phyloP scores from a whole-genome alignment of 257 asterid species.

The Solanum paucissectum region DNA sequence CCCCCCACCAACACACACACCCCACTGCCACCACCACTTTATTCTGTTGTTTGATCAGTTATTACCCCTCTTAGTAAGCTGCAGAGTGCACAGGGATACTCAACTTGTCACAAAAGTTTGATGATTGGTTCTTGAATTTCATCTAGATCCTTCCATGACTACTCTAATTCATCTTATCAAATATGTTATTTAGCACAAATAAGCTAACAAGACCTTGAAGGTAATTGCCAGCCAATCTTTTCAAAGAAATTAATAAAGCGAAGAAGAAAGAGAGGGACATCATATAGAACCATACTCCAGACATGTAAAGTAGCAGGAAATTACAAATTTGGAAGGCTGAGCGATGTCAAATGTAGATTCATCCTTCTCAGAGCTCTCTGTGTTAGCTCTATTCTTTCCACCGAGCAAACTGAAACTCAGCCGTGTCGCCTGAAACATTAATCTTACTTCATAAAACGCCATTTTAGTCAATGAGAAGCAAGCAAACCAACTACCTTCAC shows the following conservation, averaged over 20 bases:
- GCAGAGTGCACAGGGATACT: background rate
- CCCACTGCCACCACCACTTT: background rate
- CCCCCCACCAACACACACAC: background rate
- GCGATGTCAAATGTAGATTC: conserved; percentile 11
- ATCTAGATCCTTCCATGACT: background rate
- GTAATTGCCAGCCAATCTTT: background rate
- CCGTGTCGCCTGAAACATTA: background rate
- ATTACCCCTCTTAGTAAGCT: background rate
- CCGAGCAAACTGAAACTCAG: conserved; percentile 11
- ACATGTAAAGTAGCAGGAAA: background rate
- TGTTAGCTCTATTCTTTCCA: conserved; percentile 20
- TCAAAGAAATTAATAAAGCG: background rate
- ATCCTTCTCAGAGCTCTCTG: conserved; percentile 20
- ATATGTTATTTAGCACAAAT: background rate
- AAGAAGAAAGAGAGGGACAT: background rate
- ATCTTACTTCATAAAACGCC: background rate
- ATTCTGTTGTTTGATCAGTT: background rate
- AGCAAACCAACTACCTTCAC: background rate
- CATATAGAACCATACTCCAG: background rate
- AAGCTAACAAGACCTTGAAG: background rate
- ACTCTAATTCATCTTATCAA: background rate
- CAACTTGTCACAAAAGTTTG: background rate
- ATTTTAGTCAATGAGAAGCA: background rate
- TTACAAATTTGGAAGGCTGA: conserved; percentile 30
- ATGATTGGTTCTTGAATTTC: background rate